Percentiles rank a stretch among this genome's conserved stretches.
These are phyloP conservation scores for Endogone sp. DNA, from an alignment of 192 early-diverging fungal genomes.

Conservation along the genomic window DNA sequence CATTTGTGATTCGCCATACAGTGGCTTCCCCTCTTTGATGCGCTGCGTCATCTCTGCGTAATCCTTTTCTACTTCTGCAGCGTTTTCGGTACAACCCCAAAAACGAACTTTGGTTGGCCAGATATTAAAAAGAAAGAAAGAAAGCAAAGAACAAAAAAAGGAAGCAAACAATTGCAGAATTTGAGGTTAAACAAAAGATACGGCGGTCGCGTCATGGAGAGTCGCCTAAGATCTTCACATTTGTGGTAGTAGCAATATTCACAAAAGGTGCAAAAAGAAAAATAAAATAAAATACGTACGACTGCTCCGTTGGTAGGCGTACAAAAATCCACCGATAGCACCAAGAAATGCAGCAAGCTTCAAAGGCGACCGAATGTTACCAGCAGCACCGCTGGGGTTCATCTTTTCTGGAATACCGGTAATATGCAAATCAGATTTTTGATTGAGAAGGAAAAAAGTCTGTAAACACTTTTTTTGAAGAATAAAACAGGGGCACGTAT, in stretches of 20 bases:
- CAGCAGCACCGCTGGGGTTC: slow-evolving; percentile 48
- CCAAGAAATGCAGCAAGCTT: slow-evolving; percentile 47
- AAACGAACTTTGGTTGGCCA: slow-evolving; percentile 67
- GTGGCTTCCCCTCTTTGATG: slow-evolving; percentile 60
- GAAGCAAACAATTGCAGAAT: no score
- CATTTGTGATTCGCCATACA: slow-evolving; percentile 59
- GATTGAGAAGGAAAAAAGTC: no score
- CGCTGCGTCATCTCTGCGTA: slow-evolving; percentile 56
- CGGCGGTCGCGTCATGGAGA: no score
- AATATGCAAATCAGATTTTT: no score
- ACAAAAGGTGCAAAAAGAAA: background rate
- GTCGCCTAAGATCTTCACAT: no score
- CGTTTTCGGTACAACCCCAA: slow-evolving; percentile 90
- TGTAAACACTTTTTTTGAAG: background rate
- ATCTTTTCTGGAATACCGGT: slow-evolving; percentile 45
- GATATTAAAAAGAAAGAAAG: background rate
- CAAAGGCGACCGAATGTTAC: slow-evolving; percentile 45
- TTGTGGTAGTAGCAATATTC: background rate
- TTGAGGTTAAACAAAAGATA: no score
- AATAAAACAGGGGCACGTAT: no score
- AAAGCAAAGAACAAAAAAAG: no score
- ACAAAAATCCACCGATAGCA: slow-evolving; percentile 72
- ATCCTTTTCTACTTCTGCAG: slow-evolving; percentile 69
- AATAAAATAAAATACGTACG: slow-evolving; percentile 48
- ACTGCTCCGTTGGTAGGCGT: slow-evolving; percentile 66